These are phyloP conservation scores for Tinospora cordifolia DNA, from an alignment of 164 flowering plant genomes.

Conservation along the genomic window DNA sequence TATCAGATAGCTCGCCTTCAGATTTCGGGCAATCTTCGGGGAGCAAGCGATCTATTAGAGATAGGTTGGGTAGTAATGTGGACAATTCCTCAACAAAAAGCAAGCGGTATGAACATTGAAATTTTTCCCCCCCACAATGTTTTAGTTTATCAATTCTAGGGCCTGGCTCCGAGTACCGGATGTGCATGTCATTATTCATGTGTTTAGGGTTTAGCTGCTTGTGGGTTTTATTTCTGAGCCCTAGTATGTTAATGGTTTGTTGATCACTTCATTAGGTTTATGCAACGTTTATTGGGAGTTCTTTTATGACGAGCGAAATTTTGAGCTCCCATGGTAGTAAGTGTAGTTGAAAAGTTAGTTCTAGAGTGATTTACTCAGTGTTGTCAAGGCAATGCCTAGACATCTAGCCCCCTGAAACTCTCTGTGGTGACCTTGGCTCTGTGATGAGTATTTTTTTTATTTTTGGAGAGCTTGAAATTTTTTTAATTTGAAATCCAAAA, in stretches of 20 bases:
- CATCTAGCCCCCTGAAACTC: no score
- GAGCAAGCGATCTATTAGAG: constrained; percentile 56
- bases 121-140: not conserved
- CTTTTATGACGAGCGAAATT: not conserved
- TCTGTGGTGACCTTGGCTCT: no score
- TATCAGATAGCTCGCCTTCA: constrained; percentile 26
- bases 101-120: not conserved
- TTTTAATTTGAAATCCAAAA: no score
- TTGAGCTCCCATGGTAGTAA: not conserved
- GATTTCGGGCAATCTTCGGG: constrained; percentile 33
- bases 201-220: not conserved
- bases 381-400: no score
- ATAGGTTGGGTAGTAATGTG: constrained; percentile 51
- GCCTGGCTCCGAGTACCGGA: not conserved
- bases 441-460: no score
- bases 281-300: not conserved
- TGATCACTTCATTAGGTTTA: not conserved
- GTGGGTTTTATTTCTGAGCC: not conserved
- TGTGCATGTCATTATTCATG: not conserved
- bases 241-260: not conserved
- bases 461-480: no score
- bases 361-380: not conserved
- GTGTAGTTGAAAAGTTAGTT: not conserved
- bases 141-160: not conserved
- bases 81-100: constrained; percentile 24